Percentiles rank a stretch among this genome's conserved stretches.
Evolutionary conservation across 176 grass and related monocot species (phyloP).

Genomic region (Calamus simplicifolius): DNA sequence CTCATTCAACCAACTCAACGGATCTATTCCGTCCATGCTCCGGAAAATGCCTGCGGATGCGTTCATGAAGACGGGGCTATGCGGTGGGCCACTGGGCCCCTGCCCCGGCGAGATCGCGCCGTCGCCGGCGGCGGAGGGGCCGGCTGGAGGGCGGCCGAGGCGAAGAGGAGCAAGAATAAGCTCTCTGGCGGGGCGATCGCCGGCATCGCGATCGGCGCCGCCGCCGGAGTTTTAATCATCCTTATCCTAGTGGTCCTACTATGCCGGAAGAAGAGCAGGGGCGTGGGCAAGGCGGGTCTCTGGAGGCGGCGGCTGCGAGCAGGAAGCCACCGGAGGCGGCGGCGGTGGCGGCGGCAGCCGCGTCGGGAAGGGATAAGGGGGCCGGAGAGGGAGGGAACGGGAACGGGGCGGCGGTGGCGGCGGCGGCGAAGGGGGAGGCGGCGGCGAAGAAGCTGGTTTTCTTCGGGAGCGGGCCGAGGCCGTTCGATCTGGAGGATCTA

Average conservation of each 20-base stretch:
- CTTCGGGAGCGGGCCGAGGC: slow-evolving; percentile 44
- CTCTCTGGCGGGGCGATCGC: slow-evolving; percentile 95
- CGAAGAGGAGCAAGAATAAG: slow-evolving; percentile 33
- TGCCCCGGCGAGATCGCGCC: slow-evolving; percentile 58
- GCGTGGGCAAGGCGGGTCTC: slow-evolving; percentile 12
- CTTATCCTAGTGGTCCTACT: slow-evolving; percentile 56
- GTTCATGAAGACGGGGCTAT: slow-evolving; percentile 66
- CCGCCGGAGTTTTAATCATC: slow-evolving; percentile 44
- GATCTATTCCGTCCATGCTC: slow-evolving; percentile 75
- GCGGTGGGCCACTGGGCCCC: slow-evolving; percentile 62
- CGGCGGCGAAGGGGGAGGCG: slow-evolving; percentile 15
- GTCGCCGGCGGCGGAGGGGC: slow-evolving; percentile 28
- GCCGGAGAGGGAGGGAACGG: slow-evolving; percentile 6
- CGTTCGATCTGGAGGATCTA: slow-evolving; percentile 87
- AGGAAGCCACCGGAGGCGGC: slow-evolving; percentile 37
- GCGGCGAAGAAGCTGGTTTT: slow-evolving; percentile 69
- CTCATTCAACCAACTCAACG: slow-evolving; percentile 79
- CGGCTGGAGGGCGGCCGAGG: slow-evolving; percentile 11
- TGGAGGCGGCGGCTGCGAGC: slow-evolving; percentile 17
- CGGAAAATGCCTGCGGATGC: slow-evolving; percentile 59
- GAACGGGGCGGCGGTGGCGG: slow-evolving; percentile 3
- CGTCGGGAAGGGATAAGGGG: slow-evolving; percentile 40
- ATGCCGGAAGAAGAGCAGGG: slow-evolving; percentile 38
- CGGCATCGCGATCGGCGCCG: slow-evolving; percentile 79
- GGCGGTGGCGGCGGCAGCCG: slow-evolving; percentile 20